Evolutionary conservation across 2,329 filamentous ascomycete species (phyloP).

Genomic region (Biscogniauxia marginata): DNA sequence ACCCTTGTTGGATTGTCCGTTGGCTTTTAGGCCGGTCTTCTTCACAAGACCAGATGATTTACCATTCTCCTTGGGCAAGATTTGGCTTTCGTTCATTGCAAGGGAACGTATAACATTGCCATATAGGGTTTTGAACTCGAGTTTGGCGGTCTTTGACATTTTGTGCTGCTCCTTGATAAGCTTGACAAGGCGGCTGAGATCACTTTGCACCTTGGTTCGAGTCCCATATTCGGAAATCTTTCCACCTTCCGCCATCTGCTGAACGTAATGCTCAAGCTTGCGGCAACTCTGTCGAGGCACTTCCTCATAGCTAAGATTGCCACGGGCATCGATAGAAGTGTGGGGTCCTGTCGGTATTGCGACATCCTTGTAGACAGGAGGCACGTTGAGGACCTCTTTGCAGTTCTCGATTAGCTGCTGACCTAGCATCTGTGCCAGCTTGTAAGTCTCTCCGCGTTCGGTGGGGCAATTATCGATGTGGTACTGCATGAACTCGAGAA

Average conservation of each 20-base stretch:
- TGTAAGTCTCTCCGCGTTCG: conserved; percentile 94
- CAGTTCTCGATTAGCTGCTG: conserved; percentile 96
- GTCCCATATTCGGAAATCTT: conserved; percentile 99
- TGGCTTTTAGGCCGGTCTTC: conserved; percentile 51
- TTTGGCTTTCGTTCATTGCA: conserved; percentile 97
- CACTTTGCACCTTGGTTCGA: conserved; percentile 95
- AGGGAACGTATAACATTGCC: conserved; percentile 91
- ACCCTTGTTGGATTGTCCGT: conserved; percentile 66
- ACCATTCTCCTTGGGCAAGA: conserved; percentile 82
- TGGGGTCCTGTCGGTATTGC: conserved; percentile 86
- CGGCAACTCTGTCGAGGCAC: conserved; percentile 82
- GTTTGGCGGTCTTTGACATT: conserved; percentile 90
- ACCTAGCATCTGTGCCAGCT: conserved; percentile 93
- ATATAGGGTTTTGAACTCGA: conserved; percentile 95
- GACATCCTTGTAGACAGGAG: conserved; percentile 96
- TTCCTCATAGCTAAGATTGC: conserved; percentile 91
- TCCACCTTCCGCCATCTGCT: conserved; percentile 96
- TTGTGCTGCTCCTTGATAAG: conserved; percentile 98
- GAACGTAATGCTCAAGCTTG: conserved; percentile 97
- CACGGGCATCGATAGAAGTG: conserved; percentile 87
- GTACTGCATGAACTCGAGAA: conserved; percentile 99
- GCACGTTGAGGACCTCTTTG: conserved; percentile 79
- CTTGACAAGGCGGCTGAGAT: conserved; percentile 93
- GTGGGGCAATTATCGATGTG: conserved; percentile 99
- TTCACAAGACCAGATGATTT: conserved; percentile 53